Conservation (phyloP, 257 asterid species). For the Petrea volubilis region DNA sequence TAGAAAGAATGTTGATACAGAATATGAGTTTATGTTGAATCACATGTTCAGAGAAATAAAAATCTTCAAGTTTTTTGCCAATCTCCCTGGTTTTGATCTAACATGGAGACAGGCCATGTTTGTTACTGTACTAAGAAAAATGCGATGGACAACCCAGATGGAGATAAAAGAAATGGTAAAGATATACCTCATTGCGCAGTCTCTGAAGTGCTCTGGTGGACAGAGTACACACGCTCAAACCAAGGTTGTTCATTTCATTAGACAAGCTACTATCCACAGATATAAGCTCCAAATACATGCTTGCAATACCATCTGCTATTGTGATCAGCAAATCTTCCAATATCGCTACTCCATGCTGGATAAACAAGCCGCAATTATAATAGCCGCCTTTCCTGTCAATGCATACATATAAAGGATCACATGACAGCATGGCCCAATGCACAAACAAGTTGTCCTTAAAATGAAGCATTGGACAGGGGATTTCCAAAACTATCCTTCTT, state of each 20-base stretch:
- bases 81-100: background rate
- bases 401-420: slow-evolving; percentile 21
- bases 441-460: slow-evolving; percentile 1
- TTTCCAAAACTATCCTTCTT: background rate
- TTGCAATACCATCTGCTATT: slow-evolving; percentile 88
- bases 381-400: slow-evolving; percentile 63
- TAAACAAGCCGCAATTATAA: slow-evolving; percentile 64
- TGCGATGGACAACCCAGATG: background rate
- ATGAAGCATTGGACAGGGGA: slow-evolving; percentile 1
- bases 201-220: slow-evolving; percentile 65
- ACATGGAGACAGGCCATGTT: background rate
- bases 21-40: background rate
- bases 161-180: background rate
- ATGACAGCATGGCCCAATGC: background rate
- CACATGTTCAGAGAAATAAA: background rate
- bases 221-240: slow-evolving; percentile 55
- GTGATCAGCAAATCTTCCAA: slow-evolving; percentile 85
- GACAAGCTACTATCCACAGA: slow-evolving; percentile 84
- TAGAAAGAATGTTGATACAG: background rate
- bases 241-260: slow-evolving; percentile 56
- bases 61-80: background rate
- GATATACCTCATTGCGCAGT: slow-evolving; percentile 46
- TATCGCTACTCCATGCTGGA: slow-evolving; percentile 68
- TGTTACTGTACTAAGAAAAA: background rate
- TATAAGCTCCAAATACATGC: slow-evolving; percentile 94